Conservation (phyloP, 495 filamentous ascomycete genomes). For the Penicillium paradoxum region DNA sequence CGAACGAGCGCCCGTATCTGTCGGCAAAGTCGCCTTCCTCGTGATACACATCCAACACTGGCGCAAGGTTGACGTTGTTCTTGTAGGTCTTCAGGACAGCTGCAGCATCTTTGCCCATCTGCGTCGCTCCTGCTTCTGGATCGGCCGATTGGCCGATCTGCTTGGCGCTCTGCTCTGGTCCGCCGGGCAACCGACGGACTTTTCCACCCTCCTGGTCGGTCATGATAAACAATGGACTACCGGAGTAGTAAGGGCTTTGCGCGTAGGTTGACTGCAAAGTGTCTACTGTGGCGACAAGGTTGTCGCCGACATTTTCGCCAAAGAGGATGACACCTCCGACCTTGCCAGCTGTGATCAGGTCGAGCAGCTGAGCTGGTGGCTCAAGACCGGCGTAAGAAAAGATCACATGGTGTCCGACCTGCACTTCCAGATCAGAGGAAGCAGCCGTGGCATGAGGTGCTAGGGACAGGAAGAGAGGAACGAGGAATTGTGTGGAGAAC, state of each 20-base stretch:
- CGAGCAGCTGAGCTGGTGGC: slow-evolving; percentile 22
- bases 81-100: slow-evolving; percentile 15
- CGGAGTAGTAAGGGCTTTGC: slow-evolving; percentile 18
- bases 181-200: slow-evolving; percentile 29
- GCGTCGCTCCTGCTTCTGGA: slow-evolving; percentile 17
- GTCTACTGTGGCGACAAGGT: slow-evolving; percentile 18
- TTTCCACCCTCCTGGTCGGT: slow-evolving; percentile 37
- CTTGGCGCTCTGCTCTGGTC: slow-evolving; percentile 28
- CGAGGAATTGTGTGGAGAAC: background rate
- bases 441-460: background rate
- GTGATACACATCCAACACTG: slow-evolving; percentile 30
- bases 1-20: slow-evolving; percentile 25
- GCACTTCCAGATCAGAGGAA: background rate
- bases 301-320: slow-evolving; percentile 28
- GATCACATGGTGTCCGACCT: slow-evolving; percentile 33
- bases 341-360: slow-evolving; percentile 26
- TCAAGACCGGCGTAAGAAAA: slow-evolving; percentile 30
- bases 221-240: slow-evolving; percentile 30
- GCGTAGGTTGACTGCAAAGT: slow-evolving; percentile 24
- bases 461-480: slow-evolving; percentile 2
- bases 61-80: slow-evolving; percentile 30
- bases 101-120: slow-evolving; percentile 24
- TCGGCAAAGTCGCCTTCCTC: slow-evolving; percentile 28
- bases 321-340: slow-evolving; percentile 36
- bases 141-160: slow-evolving; percentile 22